Base-by-base conservation (phyloP, 2,329 filamentous ascomycete genomes). In the Ceratocystiopsis minuta region DNA sequence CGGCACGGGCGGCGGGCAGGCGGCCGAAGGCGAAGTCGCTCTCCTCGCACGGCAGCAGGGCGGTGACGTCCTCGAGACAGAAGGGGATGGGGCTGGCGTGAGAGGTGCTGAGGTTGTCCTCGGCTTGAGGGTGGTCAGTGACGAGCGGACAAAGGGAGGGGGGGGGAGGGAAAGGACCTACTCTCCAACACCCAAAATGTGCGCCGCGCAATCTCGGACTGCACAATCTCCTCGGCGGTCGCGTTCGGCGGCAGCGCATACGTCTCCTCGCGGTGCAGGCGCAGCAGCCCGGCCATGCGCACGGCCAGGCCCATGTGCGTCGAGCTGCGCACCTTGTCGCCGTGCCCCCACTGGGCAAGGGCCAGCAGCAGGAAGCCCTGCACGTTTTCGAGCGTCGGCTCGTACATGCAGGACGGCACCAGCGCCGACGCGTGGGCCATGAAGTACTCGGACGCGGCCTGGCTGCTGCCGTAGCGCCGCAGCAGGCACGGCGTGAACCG, bases 131-230 rank as follows among this genome's bases (percentile, higher is more conserved):
- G n/a, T n/a, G n/a, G n/a, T n/a, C n/a, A n/a, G n/a, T n/a, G n/a
- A n/a, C n/a, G n/a, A n/a, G n/a, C n/a, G n/a, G n/a, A n/a, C n/a
- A n/a, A n/a, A n/a, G n/a, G n/a, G n/a, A n/a, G n/a, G n/a, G n/a
- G n/a, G n/a, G n/a, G n/a, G n/a, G n/a, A n/a, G n/a, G n/a, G n/a
- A n/a, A n/a, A n/a, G n/a, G n/a, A n/a, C n/a, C n/a, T n/a, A n/a
- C n/a, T 71, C 50, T 72, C 64, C 33, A 74, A 51, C 66, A 72
- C 71, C 70, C 69, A 74, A 52, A 73, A 53, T 18, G 70, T 74
- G 36, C 70, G 64, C 16, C 70, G 60, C 15, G 70, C 69, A 16
- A 68, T 71, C 51, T 74, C 70, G 2, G 65, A 62, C 32, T 60
- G 57, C 37, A 70, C 62, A 34, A 67, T 57, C 43, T 68, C 64